A percentile compares a stretch with the other conserved stretches of the same genome.
phyloP scores from a whole-genome alignment of 345 rosid genomes.

The Leavenworthia alabamica region DNA sequence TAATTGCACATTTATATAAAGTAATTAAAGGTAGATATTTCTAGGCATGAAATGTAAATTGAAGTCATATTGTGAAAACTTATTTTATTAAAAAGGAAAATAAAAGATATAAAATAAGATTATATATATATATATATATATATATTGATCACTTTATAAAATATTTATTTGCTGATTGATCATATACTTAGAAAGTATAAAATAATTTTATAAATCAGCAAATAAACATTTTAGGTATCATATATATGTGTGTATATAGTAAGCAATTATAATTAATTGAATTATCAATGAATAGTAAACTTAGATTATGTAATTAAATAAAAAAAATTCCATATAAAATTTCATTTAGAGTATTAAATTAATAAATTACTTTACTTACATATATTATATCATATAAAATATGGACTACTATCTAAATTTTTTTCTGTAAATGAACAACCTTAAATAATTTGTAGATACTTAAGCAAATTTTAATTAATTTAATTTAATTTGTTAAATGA shows the following conservation, averaged over 20 bases:
- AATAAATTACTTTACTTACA: background rate
- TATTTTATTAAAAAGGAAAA: too few species aligned
- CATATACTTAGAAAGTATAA: background rate
- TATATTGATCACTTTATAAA: too few species aligned
- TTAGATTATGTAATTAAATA: background rate
- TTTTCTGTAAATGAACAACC: background rate
- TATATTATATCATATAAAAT: background rate
- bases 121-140: too few species aligned
- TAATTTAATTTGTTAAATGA: background rate
- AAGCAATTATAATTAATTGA: background rate
- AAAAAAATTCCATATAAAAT: background rate
- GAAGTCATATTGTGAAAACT: background rate
- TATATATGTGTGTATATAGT: background rate
- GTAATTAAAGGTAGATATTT: background rate
- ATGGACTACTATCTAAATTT: background rate
- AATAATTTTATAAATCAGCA: background rate
- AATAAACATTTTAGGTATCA: background rate
- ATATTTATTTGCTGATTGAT: too few species aligned
- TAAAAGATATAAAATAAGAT: background rate
- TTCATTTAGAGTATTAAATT: background rate
- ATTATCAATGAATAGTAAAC: background rate
- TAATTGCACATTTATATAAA: background rate
- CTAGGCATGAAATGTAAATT: background rate
- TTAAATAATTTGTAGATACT: background rate
- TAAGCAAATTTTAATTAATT: background rate